A percentile compares a stretch with the other conserved stretches of the same genome.
Conservation (phyloP, 768 basidiomycete genomes). For the Naganishia randhawae region DNA sequence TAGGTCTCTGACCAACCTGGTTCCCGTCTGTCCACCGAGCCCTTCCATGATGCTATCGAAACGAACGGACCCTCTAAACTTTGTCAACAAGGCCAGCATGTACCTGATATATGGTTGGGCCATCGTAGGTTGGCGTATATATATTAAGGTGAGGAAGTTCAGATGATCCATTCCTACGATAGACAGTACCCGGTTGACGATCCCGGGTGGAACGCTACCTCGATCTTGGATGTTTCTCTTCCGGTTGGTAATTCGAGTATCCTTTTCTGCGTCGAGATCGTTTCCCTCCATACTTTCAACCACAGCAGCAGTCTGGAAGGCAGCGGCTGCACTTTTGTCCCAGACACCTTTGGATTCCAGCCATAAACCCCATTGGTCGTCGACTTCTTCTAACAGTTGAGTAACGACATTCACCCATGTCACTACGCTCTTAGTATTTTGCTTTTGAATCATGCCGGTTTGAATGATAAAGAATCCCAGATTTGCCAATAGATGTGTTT, state of each 20-base stretch:
- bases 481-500: constrained; percentile 67
- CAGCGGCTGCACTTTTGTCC: constrained; percentile 27
- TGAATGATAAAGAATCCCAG: constrained; percentile 46
- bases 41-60: constrained; percentile 61
- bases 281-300: constrained; percentile 17
- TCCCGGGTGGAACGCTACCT: constrained; percentile 11
- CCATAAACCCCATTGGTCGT: constrained; percentile 46
- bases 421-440: constrained; percentile 28
- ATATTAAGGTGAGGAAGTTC: not conserved
- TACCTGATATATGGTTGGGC: constrained; percentile 55
- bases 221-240: constrained; percentile 5
- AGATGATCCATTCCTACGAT: constrained; percentile 23
- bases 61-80: constrained; percentile 59
- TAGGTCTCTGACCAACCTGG: constrained; percentile 54
- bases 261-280: constrained; percentile 34
- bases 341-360: constrained; percentile 37
- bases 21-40: constrained; percentile 40
- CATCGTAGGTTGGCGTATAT: not conserved
- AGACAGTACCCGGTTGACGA: constrained; percentile 16
- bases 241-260: constrained; percentile 17
- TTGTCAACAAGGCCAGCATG: constrained; percentile 59
- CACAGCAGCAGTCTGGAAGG: constrained; percentile 28
- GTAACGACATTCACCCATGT: constrained; percentile 41
- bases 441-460: constrained; percentile 38
- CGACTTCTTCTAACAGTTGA: constrained; percentile 31